Evolutionary conservation across 1,139 yeast species (phyloP), one percentile per base, ranked within the genome.

Genomic region (Candida pseudoviswanathii): DNA sequence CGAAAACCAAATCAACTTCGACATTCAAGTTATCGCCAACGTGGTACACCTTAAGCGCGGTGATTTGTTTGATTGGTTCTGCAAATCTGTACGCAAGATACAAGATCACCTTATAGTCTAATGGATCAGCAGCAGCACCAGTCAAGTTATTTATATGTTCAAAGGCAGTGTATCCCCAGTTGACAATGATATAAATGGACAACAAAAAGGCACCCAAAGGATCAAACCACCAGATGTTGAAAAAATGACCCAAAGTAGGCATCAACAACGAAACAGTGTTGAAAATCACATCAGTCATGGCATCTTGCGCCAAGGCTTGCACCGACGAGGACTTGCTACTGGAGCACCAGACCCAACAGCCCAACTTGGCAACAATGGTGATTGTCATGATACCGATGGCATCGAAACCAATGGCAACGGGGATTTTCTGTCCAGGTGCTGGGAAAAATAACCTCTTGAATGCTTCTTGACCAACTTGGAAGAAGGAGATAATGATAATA

Each of bases 291-390:
- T 88, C 96, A 0, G 92, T 87, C 67, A 78, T 73, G 0, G 95
- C 95, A 67, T 88, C 96, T 62, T 86, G 94, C 1, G 94, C 90
- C 49, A 88, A 69, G 0, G 96, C 96, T 62, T 82, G 87, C 2
- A 88, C 86, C 0, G 91, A 82, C 11, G 87, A 81, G 9, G 90
- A 84, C 21, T 75, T 71, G 53, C 86, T 79, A n/a, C 74, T 69
- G 30, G 78, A 69, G 63, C 94, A 87, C 83, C 89, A 82, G 5
- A 80, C 36, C 75, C 81, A 88, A 60, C 90, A 84, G 1, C 72
- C 77, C 3, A 84, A 58, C 61, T 88, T 88, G 43, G 81, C 73
- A 5, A 80, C 58, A 9, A 88, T 83, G 0, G 95, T 88, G 11
- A 78, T 52, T 0, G 73, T 42, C 95, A 88, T 88, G 52, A 87